Evolutionary conservation across 2,329 filamentous ascomycete genomes (phyloP).

Genomic region (Niveomyces coronatus): DNA sequence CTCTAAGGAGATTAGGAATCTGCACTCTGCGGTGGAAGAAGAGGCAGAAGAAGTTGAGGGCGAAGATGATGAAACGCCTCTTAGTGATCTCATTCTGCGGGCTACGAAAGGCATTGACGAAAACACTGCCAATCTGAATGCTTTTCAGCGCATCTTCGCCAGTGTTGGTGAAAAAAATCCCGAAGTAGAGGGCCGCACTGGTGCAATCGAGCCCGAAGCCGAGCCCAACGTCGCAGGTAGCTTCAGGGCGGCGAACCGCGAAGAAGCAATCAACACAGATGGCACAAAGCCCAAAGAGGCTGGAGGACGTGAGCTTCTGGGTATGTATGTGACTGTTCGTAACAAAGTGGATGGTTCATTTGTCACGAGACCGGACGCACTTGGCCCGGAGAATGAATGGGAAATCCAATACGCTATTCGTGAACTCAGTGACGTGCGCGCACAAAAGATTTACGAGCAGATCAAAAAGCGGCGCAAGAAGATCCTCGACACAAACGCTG

Average conservation of each 20-base stretch:
- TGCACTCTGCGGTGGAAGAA: constrained; percentile 11
- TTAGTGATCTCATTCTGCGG: constrained; percentile 42
- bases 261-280: neutral
- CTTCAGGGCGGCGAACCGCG: neutral
- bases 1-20: constrained; percentile 17
- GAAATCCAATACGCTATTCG: constrained; percentile 66
- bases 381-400: constrained; percentile 46
- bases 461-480: constrained; percentile 46
- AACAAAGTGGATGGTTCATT: constrained; percentile 60
- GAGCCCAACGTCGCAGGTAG: constrained; percentile 6
- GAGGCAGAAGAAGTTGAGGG: constrained; percentile 10
- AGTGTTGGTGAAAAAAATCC: constrained; percentile 32
- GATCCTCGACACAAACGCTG: constrained; percentile 31
- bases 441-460: constrained; percentile 42
- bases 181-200: neutral
- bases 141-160: constrained; percentile 41
- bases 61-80: constrained; percentile 13
- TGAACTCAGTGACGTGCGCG: constrained; percentile 41
- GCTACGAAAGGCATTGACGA: constrained; percentile 38
- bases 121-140: constrained; percentile 29
- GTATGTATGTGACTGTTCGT: constrained; percentile 60
- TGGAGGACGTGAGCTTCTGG: constrained; percentile 38
- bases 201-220: neutral
- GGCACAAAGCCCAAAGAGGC: neutral
- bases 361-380: constrained; percentile 47